phyloP scores from a whole-genome alignment of 768 basidiomycete genomes.

The Auricularia heimuer region DNA sequence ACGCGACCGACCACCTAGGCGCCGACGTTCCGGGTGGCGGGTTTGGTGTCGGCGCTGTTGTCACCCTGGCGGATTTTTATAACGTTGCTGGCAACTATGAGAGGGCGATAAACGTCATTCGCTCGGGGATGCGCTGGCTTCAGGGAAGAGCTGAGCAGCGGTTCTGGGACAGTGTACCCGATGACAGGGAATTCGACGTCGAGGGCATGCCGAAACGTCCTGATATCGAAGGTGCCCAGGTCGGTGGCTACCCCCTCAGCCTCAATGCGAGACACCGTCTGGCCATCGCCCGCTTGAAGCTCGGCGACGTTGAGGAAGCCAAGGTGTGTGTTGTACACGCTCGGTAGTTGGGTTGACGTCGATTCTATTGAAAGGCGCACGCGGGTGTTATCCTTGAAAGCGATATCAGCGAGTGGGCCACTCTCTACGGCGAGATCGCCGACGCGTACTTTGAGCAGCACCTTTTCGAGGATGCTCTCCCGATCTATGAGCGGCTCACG shows the following conservation, averaged over 20 bases:
- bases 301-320: constrained; percentile 73
- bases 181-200: constrained; percentile 84
- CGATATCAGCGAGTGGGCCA: constrained; percentile 67
- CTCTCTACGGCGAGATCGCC: constrained; percentile 74
- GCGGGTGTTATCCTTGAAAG: constrained; percentile 59
- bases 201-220: constrained; percentile 18
- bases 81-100: constrained; percentile 61
- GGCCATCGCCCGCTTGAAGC: constrained; percentile 70
- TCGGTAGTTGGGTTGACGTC: not conserved
- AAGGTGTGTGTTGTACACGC: constrained; percentile 39
- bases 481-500: constrained; percentile 71
- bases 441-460: constrained; percentile 73
- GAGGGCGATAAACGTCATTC: constrained; percentile 56
- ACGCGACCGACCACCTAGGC: constrained; percentile 18
- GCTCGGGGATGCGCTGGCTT: constrained; percentile 81
- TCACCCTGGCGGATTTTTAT: constrained; percentile 77
- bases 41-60: constrained; percentile 60
- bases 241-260: constrained; percentile 41
- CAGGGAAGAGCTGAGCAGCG: constrained; percentile 65
- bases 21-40: constrained; percentile 20
- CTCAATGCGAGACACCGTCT: constrained; percentile 75
- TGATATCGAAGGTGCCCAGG: constrained; percentile 10
- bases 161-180: constrained; percentile 73
- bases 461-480: constrained; percentile 68
- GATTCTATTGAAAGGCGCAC: constrained; percentile 46